Conservation (phyloP, 805 yeast species). For the Ogataea siamensis region DNA sequence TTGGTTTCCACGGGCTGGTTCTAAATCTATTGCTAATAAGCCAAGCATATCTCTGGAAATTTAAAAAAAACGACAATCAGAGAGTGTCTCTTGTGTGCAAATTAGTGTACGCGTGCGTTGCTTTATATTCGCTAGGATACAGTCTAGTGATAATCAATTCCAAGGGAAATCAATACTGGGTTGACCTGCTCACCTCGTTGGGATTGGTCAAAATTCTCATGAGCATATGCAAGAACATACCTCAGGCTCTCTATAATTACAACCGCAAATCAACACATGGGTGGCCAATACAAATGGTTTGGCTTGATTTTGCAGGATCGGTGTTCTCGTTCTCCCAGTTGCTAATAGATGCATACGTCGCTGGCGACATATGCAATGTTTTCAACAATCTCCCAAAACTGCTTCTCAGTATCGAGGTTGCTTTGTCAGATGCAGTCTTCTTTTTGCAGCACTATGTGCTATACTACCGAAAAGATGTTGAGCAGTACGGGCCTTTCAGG, state of each 20-base stretch:
- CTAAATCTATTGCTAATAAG: conserved; percentile 29
- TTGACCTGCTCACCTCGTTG: conserved; percentile 33
- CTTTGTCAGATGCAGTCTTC: conserved; percentile 30
- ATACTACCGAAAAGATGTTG: conserved; percentile 27
- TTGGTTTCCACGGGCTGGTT: conserved; percentile 31
- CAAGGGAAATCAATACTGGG: conserved; percentile 27
- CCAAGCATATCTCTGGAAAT: conserved; percentile 36
- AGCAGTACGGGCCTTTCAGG: conserved; percentile 22
- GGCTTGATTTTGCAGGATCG: conserved; percentile 34
- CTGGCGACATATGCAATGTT: conserved; percentile 25
- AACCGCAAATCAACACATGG: conserved; percentile 37
- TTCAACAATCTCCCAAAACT: conserved; percentile 35
- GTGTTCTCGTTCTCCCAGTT: conserved; percentile 31
- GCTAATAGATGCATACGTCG: conserved; percentile 29
- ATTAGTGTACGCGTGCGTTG: conserved; percentile 17
- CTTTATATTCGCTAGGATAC: conserved; percentile 13
- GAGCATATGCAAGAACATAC: conserved; percentile 37
- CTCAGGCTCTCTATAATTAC: conserved; percentile 35
- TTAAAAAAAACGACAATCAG: conserved; percentile 35
- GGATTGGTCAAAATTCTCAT: conserved; percentile 35
- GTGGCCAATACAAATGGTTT: conserved; percentile 38
- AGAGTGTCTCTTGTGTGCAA: conserved; percentile 24
- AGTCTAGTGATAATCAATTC: conserved; percentile 19
- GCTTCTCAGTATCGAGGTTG: conserved; percentile 32
- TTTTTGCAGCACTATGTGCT: conserved; percentile 35